These are phyloP conservation scores for Puccinia triticina DNA, from an alignment of 1,284 basidiomycete genomes.

Conservation along the genomic window DNA sequence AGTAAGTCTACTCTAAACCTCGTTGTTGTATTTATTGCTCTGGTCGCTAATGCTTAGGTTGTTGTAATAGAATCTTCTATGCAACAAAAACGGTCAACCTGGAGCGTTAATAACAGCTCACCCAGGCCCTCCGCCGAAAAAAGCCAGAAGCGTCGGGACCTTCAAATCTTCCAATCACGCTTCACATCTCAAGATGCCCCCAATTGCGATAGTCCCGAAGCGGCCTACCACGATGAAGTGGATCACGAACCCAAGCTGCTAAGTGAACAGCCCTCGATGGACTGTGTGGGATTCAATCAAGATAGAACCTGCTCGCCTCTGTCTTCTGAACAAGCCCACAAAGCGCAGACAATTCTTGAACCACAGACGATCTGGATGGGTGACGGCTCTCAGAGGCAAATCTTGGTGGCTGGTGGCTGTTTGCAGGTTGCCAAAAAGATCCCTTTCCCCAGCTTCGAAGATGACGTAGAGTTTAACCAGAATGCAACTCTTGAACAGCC, in stretches of 20 bases:
- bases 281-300: background rate
- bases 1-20: constrained; percentile 2
- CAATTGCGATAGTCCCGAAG: background rate
- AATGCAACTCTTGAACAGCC: background rate
- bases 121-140: background rate
- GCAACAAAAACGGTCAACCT: constrained; percentile 14
- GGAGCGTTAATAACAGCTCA: constrained; percentile 10
- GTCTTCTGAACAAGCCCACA: constrained; percentile 24
- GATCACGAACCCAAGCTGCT: background rate
- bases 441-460: constrained; percentile 50
- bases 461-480: constrained; percentile 43
- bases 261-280: background rate
- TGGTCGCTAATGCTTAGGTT: background rate
- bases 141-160: background rate
- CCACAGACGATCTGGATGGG: constrained; percentile 27
- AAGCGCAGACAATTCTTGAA: constrained; percentile 30
- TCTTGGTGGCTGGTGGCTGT: constrained; percentile 27
- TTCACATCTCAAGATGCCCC: background rate
- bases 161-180: background rate
- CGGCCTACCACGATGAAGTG: background rate
- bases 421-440: constrained; percentile 34
- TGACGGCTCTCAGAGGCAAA: constrained; percentile 26
- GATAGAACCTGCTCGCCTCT: constrained; percentile 9
- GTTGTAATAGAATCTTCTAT: constrained; percentile 19
- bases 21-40: background rate